Percentiles rank a stretch among this genome's conserved stretches.
phyloP scores from a whole-genome alignment of 2,329 filamentous ascomycete genomes.

The Penicillium concentricum region DNA sequence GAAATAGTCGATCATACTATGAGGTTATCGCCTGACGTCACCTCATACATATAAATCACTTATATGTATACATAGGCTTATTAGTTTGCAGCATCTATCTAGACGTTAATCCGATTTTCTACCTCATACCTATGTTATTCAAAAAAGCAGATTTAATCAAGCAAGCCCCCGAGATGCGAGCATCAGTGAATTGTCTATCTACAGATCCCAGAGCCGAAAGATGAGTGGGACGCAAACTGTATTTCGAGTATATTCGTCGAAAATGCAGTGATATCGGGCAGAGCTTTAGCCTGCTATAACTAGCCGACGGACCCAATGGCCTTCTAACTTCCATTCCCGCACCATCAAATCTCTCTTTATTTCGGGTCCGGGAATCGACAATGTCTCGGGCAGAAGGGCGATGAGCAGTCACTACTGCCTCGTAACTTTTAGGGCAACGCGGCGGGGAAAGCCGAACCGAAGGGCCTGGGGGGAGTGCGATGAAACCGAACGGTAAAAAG shows the following conservation, averaged over 20 bases:
- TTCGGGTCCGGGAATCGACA: neutral
- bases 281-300: neutral
- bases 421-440: neutral
- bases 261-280: neutral
- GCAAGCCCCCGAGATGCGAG: neutral
- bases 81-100: neutral
- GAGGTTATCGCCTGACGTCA: neutral
- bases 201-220: neutral
- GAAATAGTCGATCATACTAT: neutral
- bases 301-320: neutral
- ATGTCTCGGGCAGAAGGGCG: neutral
- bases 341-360: neutral
- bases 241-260: neutral
- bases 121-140: neutral
- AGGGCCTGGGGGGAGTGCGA: slow-evolving; percentile 1
- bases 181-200: neutral
- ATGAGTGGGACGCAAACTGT: neutral
- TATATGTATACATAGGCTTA: neutral
- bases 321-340: neutral
- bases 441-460: neutral
- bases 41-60: neutral
- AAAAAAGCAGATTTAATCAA: neutral
- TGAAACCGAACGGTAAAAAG: slow-evolving; percentile 9
- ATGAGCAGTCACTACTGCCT: neutral
- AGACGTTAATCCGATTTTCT: neutral